Base-by-base conservation (phyloP, 495 filamentous ascomycete genomes). In the Emericellopsis terricola region DNA sequence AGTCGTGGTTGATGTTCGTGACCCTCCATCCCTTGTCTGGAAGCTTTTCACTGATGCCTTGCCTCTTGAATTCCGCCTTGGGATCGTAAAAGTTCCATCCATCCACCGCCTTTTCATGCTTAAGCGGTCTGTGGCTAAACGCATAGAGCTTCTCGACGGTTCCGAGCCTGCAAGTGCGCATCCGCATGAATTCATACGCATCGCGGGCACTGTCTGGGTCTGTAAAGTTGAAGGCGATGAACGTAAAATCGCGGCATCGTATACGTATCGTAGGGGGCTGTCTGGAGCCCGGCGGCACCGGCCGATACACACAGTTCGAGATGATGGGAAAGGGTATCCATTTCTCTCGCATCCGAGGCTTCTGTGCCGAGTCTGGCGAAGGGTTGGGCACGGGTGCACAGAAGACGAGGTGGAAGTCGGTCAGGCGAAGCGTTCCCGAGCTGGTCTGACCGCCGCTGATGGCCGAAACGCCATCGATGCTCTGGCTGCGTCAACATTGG, bases 261-360 rank as follows among this genome's bases (percentile, higher is more conserved):
- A 99, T 53, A 28, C 89, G 76, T 51, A 99, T 81, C 3, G 82
- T 81, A 6, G 89, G 86, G 18, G 69, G 68, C 17, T 78, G 65
- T 37, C 74, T 71, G 36, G 81, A 79, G 7, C 60, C 65, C 8
- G 76, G 70, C 23, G 81, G 76, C 37, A 70, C 69, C 36, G 81
- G 73, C 32, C 78, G 65, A 29, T 82, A 65, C 14, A 67, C 72
- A 47, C 80, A 85, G 41, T 70, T 70, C 8, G 71, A 65, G 47
- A 96, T 84, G 45, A 94, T 81, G 19, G 84, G 86, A 50, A 91
- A 97, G 11, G 87, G 82, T 35, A 97, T 79, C 81, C 86, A 94
- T 34, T 78, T 65, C 49, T 92, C 79, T 49, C 70, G 74, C n/a
- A 73, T 67, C 44, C 64, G 69, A 8, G 53, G 37, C 32, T 28